phyloP scores from a whole-genome alignment of 352 stramenopile genomes.

The Globisporangium mamillatum region DNA sequence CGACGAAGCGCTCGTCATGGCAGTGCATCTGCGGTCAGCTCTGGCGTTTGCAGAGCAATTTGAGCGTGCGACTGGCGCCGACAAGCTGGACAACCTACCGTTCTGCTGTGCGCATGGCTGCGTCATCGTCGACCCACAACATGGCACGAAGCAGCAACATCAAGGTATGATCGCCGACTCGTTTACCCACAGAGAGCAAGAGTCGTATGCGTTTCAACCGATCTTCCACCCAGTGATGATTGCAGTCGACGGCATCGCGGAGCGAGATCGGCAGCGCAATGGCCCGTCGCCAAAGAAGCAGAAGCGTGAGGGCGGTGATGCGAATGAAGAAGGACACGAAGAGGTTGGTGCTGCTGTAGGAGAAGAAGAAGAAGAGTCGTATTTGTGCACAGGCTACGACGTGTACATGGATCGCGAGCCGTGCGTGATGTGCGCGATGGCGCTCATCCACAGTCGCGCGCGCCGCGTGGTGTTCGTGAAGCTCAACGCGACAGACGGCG shows the following conservation, averaged over 20 bases:
- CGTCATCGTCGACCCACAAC: slow-evolving; percentile 51
- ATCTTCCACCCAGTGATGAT: slow-evolving; percentile 73
- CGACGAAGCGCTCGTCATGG: slow-evolving; percentile 32
- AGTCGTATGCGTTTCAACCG: slow-evolving; percentile 35
- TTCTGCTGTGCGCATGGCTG: slow-evolving; percentile 50
- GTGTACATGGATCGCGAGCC: slow-evolving; percentile 84
- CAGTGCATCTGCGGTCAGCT: slow-evolving; percentile 25
- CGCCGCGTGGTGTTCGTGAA: slow-evolving; percentile 74
- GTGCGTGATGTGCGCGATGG: slow-evolving; percentile 90
- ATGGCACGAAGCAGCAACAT: slow-evolving; percentile 11
- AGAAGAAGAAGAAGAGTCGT: slow-evolving; percentile 42
- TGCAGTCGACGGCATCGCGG: slow-evolving; percentile 61
- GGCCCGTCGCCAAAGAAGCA: slow-evolving; percentile 34
- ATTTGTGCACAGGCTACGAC: slow-evolving; percentile 89
- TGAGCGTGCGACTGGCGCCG: slow-evolving; percentile 13
- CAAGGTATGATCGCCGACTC: slow-evolving; percentile 22
- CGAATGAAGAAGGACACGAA: not conserved
- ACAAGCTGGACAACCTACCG: slow-evolving; percentile 2
- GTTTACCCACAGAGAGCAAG: not conserved
- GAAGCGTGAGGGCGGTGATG: slow-evolving; percentile 18
- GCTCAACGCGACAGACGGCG: slow-evolving; percentile 54
- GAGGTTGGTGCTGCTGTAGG: not conserved
- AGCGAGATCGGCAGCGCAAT: slow-evolving; percentile 49
- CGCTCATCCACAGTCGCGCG: slow-evolving; percentile 81
- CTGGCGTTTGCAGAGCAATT: slow-evolving; percentile 22